Conservation (phyloP, 805 yeast species). For the Saccharomycopsis sp. region DNA sequence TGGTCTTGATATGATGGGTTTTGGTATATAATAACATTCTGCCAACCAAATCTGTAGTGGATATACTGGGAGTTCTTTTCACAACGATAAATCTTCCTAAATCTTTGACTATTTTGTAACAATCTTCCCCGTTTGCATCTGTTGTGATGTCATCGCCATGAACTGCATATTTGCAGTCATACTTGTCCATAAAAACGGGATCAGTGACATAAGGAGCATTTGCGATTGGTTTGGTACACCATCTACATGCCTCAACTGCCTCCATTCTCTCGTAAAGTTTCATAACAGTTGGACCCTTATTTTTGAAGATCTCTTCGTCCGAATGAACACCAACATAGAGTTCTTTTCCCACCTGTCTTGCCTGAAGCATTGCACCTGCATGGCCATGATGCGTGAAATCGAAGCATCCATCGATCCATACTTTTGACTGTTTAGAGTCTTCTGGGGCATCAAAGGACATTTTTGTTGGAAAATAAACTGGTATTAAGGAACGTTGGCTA, state of each 20-base stretch:
- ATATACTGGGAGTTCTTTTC: constrained; percentile 86
- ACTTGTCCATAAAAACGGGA: constrained; percentile 67
- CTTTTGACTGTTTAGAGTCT: constrained; percentile 34
- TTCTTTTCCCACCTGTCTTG: constrained; percentile 72
- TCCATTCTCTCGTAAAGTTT: constrained; percentile 63
- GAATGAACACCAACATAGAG: constrained; percentile 86
- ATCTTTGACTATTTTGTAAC: constrained; percentile 78
- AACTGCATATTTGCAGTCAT: constrained; percentile 83
- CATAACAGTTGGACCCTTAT: constrained; percentile 97
- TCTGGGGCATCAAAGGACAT: constrained; percentile 18
- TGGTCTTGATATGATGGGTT: constrained; percentile 45
- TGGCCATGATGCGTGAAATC: constrained; percentile 97
- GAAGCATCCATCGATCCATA: constrained; percentile 98
- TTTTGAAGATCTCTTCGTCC: constrained; percentile 73
- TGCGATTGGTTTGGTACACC: constrained; percentile 69
- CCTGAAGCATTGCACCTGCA: constrained; percentile 94
- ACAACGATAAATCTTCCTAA: constrained; percentile 86
- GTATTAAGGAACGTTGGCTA: no score
- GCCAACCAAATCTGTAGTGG: constrained; percentile 91
- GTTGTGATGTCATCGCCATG: constrained; percentile 98
- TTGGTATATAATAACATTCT: constrained; percentile 65
- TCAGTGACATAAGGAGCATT: constrained; percentile 93
- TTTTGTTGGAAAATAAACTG: no score
- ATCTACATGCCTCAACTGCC: constrained; percentile 88
- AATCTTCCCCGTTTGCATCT: constrained; percentile 92